Evolutionary conservation across 2,329 filamentous ascomycete species (phyloP).

Genomic region (Aaosphaeria pasadenensis): DNA sequence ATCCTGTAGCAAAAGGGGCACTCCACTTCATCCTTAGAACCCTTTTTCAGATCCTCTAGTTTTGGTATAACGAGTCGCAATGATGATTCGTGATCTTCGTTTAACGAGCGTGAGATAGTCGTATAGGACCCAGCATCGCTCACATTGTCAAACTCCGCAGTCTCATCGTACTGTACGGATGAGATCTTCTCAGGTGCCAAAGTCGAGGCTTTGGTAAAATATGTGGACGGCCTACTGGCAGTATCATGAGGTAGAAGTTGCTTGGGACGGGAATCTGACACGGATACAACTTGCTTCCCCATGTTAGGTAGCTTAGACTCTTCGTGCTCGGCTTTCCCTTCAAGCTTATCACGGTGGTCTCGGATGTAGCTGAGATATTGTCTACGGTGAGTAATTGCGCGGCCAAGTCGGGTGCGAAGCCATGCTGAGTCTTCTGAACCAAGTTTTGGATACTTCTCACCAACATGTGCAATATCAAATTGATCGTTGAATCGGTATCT

Average conservation of each 20-base stretch:
- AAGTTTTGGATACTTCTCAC: conserved; percentile 16
- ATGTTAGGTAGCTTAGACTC: not conserved
- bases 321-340: not conserved
- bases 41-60: conserved; percentile 7
- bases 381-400: conserved; percentile 16
- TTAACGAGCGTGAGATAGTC: conserved; percentile 11
- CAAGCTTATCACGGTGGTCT: conserved; percentile 13
- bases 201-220: conserved; percentile 13
- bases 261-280: no score
- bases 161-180: conserved; percentile 2
- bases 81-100: conserved; percentile 4
- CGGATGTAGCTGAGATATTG: conserved; percentile 15
- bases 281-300: not conserved
- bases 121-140: conserved; percentile 10
- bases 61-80: conserved; percentile 10
- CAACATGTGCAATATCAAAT: conserved; percentile 15
- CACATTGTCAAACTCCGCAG: conserved; percentile 8
- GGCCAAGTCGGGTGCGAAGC: conserved; percentile 12
- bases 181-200: conserved; percentile 7
- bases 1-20: conserved; percentile 15
- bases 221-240: conserved; percentile 6
- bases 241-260: not conserved
- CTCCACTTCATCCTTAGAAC: conserved; percentile 7
- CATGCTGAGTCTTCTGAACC: conserved; percentile 4
- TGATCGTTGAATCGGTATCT: conserved; percentile 12